These are phyloP conservation scores for Arthromyces matolae DNA, from an alignment of 768 basidiomycete species.

Conservation along the genomic window DNA sequence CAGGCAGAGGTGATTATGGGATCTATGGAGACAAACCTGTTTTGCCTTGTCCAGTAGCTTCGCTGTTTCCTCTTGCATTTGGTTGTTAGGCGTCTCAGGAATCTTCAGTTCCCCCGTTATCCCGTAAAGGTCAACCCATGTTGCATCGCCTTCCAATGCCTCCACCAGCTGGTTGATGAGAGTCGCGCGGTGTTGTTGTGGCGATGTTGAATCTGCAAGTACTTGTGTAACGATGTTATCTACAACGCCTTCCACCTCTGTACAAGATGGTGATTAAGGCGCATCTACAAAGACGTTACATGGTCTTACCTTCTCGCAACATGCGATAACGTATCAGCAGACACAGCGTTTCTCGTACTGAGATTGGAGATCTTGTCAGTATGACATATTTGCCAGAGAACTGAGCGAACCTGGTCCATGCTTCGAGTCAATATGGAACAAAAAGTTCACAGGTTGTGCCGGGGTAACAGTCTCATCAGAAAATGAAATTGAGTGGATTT, in stretches of 20 bases:
- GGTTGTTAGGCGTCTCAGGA: conserved; percentile 36
- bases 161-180: conserved; percentile 50
- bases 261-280: background rate
- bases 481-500: conserved; percentile 5
- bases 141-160: conserved; percentile 56
- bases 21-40: conserved; percentile 22
- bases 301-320: conserved; percentile 71
- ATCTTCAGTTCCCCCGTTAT: conserved; percentile 68
- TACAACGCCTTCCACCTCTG: conserved; percentile 69
- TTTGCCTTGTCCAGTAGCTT: conserved; percentile 29
- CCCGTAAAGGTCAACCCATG: conserved; percentile 69
- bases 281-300: background rate
- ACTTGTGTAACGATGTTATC: conserved; percentile 44
- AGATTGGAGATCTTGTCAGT: background rate
- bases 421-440: conserved; percentile 73
- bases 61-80: conserved; percentile 23
- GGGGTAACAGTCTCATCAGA: conserved; percentile 67
- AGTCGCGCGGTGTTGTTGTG: conserved; percentile 35
- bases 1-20: background rate
- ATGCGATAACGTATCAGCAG: conserved; percentile 74
- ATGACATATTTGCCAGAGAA: background rate
- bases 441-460: conserved; percentile 66
- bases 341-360: conserved; percentile 60
- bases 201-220: conserved; percentile 31
- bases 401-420: conserved; percentile 54